Base-by-base conservation (phyloP, 192 early-diverging fungal genomes). In the Linnemannia schmuckeri region DNA sequence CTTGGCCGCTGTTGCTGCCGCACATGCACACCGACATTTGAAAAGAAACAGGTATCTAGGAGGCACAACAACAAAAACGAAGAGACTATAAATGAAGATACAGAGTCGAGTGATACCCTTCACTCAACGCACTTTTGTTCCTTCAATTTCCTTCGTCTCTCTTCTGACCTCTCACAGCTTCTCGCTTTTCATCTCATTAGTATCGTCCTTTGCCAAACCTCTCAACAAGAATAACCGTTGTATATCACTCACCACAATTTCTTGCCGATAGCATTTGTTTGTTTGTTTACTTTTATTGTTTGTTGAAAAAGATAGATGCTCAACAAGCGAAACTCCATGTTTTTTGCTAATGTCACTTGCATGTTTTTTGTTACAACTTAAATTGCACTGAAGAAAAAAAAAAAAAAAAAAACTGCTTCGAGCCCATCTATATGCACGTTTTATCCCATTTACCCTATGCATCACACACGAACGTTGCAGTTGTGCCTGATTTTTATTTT, bases 311-410 rank as follows among this genome's bases (percentile, higher is more conserved):
- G 27, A 15, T 30, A 66, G 30, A 66, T 66, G 61, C 61, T 66
- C 61, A 66, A 66, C 30, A 33, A 66, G 61, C 61, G 30, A 12
- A 66, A 15, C 49, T 20, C 17, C 49, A 52, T 52, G 44, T 46
- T 30, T n/a, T 27, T 63, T 66, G 27, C 61, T 66, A 66, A 66
- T 33, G 30, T 66, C 61, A 66, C 61, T 66, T 66, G 61, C 61
- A 66, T 66, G 61, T 18, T 18, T 18, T 18, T 18, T 4, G 20
- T 6, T 22, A 52, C 15, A 66, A 66, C 61, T 10, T 66, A 66
- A 66, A 66, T 33, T 66, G 27, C 61, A 27, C 30, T 33, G n/a
- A 12, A 12, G 8, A 9, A 66, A 66, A 12, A 10, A 33, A 30
- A 33, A 33, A 63, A 33, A 63, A 33, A 0, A 33, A 33, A 3